Conservation (phyloP, 768 basidiomycete genomes). For the Russula lepida region DNA sequence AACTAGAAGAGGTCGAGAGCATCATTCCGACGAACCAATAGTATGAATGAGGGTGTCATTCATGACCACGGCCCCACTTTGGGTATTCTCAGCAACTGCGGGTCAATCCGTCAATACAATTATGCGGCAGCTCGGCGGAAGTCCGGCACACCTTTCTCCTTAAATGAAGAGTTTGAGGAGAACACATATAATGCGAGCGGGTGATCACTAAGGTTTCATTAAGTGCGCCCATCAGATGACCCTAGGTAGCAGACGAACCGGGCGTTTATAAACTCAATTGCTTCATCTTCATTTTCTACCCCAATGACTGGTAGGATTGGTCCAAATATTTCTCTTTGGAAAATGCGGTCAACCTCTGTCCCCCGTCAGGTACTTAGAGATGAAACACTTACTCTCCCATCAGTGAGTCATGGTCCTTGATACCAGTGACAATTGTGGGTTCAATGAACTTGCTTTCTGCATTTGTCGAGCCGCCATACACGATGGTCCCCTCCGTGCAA, state of each 20-base stretch:
- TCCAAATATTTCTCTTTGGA: conserved; percentile 70
- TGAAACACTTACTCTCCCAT: conserved; percentile 57
- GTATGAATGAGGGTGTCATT: conserved; percentile 65
- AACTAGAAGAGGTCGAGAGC: not conserved
- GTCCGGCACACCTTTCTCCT: conserved; percentile 45
- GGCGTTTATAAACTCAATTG: conserved; percentile 57
- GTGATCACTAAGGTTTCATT: conserved; percentile 42
- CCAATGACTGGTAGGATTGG: conserved; percentile 71
- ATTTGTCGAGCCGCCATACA: conserved; percentile 55
- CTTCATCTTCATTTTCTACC: conserved; percentile 62
- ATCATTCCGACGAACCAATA: conserved; percentile 36
- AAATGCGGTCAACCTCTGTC: not conserved
- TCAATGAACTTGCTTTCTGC: conserved; percentile 53
- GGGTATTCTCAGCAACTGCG: conserved; percentile 59
- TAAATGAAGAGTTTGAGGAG: conserved; percentile 47
- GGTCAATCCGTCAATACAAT: not conserved
- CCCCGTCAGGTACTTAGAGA: not conserved
- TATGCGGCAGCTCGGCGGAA: conserved; percentile 7
- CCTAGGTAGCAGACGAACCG: conserved; percentile 29
- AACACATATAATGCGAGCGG: conserved; percentile 78
- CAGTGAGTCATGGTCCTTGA: conserved; percentile 54
- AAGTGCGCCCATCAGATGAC: not conserved
- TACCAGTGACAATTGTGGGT: conserved; percentile 63
- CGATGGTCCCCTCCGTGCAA: conserved; percentile 55
- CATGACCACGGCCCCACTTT: conserved; percentile 58